Conservation (phyloP, 179 eudicot genomes). For the Carnegiea gigantea region DNA sequence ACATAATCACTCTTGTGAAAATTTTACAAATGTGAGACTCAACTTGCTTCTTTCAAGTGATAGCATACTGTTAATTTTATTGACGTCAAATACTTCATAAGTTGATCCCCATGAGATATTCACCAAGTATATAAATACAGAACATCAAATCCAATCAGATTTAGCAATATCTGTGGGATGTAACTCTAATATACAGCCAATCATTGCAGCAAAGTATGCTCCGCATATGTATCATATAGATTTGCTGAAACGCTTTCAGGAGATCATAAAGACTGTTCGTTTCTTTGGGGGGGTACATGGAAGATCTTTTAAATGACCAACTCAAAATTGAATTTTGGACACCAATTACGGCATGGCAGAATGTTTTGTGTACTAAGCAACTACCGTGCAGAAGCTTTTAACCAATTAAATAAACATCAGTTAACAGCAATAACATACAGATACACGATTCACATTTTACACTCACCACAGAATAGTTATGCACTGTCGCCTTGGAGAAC, state of each 20-base stretch:
- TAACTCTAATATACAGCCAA: background rate
- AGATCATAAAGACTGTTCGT: background rate
- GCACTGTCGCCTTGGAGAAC: slow-evolving; percentile 61
- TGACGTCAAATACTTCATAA: background rate
- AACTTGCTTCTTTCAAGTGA: background rate
- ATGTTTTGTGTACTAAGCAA: background rate
- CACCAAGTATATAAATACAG: background rate
- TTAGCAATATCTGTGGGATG: background rate
- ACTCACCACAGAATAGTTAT: slow-evolving; percentile 83
- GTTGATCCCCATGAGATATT: background rate
- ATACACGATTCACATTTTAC: background rate
- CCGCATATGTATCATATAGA: background rate
- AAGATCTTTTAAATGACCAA: no score
- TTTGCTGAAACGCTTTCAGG: background rate
- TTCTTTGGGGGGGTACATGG: no score
- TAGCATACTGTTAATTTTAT: background rate
- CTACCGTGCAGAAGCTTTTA: background rate
- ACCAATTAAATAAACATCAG: background rate
- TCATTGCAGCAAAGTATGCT: background rate
- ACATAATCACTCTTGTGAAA: no score
- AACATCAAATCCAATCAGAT: background rate
- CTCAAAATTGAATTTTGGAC: no score
- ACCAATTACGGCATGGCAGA: no score
- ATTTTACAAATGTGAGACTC: background rate
- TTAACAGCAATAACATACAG: background rate